Evolutionary conservation across 345 rosid genomes (phyloP), one percentile per base, ranked within the genome.

Genomic region (Theobroma cacao): DNA sequence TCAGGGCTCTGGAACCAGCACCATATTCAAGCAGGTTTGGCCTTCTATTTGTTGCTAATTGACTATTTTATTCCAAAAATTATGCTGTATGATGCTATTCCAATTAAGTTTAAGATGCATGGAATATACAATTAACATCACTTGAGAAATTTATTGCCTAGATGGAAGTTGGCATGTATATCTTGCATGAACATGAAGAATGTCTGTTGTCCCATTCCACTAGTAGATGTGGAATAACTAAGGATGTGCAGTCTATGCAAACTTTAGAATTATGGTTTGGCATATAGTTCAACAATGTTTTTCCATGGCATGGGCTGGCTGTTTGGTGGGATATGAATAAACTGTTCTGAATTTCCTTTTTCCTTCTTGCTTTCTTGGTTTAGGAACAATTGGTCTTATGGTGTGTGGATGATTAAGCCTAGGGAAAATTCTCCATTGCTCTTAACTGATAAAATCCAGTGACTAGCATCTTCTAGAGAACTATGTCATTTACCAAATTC

Each of bases 1-100:
- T 60, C 88, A 84, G 72, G 94, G 98, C 41, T 91, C 98, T n/a
- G 99, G 99, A 85, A 94, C 99, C 33, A 94, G 99, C 84, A 96
- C 99, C 2, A 84, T 96, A 75, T 96, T 96, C 85, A 96, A 96
- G 92, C 99, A 95, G 96, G 99, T 91, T 78, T 70, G 85, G 24
- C 48, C 60, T 50, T 52, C 18, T 74, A 17, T 8, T 70, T 53
- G 12, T 18, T 62, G 47, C 43, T 77, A 13, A 67, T 79, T 43
- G 2, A 15, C 5, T 48, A 48, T 48, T 71, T 71, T 71, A 11
- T 55, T 48, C 60, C 17, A 30, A 18, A 38, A 3, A 71, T 47
- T 9, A 70, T 70, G 26, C 55, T 48, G 17, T 31, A n/a, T 18
- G 26, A 9, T 50, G 41, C 75, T 9, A 33, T 71, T 40, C 26